Percentiles rank a stretch among this genome's conserved stretches.
phyloP scores from a whole-genome alignment of 176 grass and related monocot genomes.

The Oryza punctata region DNA sequence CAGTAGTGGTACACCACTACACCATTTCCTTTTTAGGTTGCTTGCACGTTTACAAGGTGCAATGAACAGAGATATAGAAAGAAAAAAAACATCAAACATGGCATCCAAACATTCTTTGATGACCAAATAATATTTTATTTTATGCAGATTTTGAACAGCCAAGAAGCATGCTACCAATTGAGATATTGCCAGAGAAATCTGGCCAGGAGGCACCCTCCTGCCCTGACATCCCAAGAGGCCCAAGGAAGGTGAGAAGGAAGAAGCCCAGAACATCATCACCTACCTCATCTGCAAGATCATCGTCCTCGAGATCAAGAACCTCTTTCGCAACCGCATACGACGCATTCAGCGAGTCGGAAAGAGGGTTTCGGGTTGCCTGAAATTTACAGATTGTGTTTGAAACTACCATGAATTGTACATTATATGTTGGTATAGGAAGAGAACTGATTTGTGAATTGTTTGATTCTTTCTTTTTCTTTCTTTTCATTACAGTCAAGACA shows the following conservation, averaged over 20 bases:
- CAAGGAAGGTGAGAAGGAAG: conserved; percentile 59
- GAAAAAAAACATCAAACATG: background rate
- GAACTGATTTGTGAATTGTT: conserved; percentile 36
- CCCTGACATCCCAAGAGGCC: conserved; percentile 49
- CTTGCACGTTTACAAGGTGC: conserved; percentile 32
- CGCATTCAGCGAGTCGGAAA: conserved; percentile 50
- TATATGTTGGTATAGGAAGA: conserved; percentile 47
- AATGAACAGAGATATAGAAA: background rate
- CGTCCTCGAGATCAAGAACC: conserved; percentile 67
- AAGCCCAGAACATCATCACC: conserved; percentile 54
- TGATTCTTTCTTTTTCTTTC: conserved; percentile 29
- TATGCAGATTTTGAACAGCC: conserved; percentile 87
- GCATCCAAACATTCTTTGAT: conserved; percentile 18
- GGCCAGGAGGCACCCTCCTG: conserved; percentile 37
- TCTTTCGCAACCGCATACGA: conserved; percentile 71
- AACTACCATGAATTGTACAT: conserved; percentile 32
- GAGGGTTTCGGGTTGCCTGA: conserved; percentile 50
- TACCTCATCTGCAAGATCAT: conserved; percentile 72
- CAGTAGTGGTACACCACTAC: conserved; percentile 44
- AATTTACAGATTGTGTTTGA: conserved; percentile 1
- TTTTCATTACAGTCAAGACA: conserved; percentile 4
- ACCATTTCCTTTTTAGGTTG: conserved; percentile 17
- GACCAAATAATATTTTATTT: background rate
- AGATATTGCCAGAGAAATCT: conserved; percentile 54
- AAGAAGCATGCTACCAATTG: conserved; percentile 60